These are phyloP conservation scores for Psidium friedrichsthalianum DNA, from an alignment of 345 rosid species.

Conservation along the genomic window DNA sequence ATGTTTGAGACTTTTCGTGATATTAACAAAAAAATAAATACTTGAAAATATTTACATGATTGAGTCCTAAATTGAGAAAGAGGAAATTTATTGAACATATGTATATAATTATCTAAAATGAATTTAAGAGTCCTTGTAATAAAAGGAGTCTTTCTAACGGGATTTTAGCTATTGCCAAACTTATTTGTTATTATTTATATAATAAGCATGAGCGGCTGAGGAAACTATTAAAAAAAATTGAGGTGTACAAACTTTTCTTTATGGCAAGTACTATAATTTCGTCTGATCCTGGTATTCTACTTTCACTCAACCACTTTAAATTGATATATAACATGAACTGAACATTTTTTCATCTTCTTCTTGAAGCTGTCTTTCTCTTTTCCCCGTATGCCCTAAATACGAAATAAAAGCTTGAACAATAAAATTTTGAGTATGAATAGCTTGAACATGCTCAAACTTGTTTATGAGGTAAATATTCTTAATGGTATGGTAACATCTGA, in stretches of 20 bases:
- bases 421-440: not conserved
- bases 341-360: not conserved
- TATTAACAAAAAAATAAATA: no score
- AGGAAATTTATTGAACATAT: not conserved
- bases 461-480: not conserved
- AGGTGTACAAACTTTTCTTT: not conserved
- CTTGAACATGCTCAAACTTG: not conserved
- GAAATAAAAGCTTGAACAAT: not conserved
- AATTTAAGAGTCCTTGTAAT: not conserved
- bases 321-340: not conserved
- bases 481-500: not conserved
- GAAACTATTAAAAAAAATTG: not conserved
- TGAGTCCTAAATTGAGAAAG: not conserved
- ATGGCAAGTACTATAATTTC: not conserved
- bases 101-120: not conserved
- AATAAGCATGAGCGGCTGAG: no score
- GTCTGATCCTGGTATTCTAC: not conserved
- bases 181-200: not conserved
- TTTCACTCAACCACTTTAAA: not conserved
- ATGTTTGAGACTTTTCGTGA: no score
- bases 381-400: not conserved
- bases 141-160: not conserved
- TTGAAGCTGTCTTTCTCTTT: not conserved
- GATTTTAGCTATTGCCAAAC: not conserved
- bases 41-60: no score